Conservation (phyloP, 2,329 filamentous ascomycete genomes). For the Neofusicoccum sp. region DNA sequence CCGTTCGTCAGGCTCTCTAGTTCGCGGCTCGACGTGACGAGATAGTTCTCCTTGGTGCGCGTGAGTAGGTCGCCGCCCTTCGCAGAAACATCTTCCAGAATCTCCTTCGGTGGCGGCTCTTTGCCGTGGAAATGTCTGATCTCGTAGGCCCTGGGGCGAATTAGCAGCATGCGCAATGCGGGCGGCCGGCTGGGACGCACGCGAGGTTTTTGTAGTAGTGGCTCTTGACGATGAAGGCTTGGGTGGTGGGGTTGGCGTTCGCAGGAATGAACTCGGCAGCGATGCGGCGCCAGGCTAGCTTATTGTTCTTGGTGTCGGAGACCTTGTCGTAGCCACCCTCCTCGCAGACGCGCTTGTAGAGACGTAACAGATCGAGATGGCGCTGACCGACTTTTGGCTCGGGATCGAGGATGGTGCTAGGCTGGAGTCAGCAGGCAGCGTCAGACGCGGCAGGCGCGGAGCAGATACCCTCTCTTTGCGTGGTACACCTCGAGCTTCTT, state of each 20-base stretch:
- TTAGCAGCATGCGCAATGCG: neutral
- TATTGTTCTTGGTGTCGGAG: constrained; percentile 67
- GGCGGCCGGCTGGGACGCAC: constrained; percentile 36
- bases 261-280: constrained; percentile 75
- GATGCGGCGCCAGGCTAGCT: constrained; percentile 82
- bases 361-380: constrained; percentile 74
- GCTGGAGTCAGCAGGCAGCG: constrained; percentile 25
- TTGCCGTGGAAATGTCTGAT: constrained; percentile 76
- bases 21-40: constrained; percentile 51
- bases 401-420: constrained; percentile 70
- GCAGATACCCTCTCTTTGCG: constrained; percentile 67
- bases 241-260: constrained; percentile 75
- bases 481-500: constrained; percentile 73
- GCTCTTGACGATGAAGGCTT: constrained; percentile 83
- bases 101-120: constrained; percentile 84
- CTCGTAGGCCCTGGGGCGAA: constrained; percentile 67
- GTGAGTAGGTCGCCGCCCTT: constrained; percentile 80
- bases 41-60: constrained; percentile 77
- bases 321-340: constrained; percentile 86
- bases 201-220: constrained; percentile 89
- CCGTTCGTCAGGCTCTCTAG: constrained; percentile 53
- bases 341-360: constrained; percentile 76
- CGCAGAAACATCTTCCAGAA: constrained; percentile 77
- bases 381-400: constrained; percentile 80
- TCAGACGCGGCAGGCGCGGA: neutral